Conservation (phyloP, 1,284 basidiomycete species). For the Gastroboletus turbinatus region DNA sequence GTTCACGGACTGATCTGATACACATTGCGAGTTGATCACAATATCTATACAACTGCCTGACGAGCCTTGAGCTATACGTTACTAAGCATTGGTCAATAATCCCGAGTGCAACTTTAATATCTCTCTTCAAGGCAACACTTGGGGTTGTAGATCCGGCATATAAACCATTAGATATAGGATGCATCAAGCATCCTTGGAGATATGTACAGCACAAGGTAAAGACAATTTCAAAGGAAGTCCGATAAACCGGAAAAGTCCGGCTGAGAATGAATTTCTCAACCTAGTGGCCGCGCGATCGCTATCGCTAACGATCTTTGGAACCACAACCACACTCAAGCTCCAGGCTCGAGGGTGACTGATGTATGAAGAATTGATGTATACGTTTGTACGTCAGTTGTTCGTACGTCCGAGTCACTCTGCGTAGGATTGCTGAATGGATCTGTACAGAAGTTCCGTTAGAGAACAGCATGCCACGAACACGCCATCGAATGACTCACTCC, state of each 20-base stretch:
- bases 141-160: neutral
- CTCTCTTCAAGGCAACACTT: neutral
- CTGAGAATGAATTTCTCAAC: neutral
- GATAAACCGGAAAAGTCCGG: neutral
- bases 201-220: neutral
- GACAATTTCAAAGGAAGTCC: no score
- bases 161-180: neutral
- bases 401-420: conserved; percentile 6
- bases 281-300: neutral
- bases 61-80: neutral
- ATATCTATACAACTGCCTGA: neutral
- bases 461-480: no score
- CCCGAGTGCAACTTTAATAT: no score
- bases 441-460: neutral
- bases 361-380: conserved; percentile 6
- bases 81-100: neutral
- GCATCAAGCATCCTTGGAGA: neutral
- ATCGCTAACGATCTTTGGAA: neutral
- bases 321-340: conserved; percentile 1
- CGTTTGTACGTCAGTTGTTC: neutral
- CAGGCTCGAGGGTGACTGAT: conserved; percentile 4
- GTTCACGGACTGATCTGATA: no score
- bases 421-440: neutral
- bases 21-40: no score
- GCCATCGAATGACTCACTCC: neutral